Evolutionary conservation across 257 asterid species (phyloP), one percentile per base, ranked within the genome.

Genomic region (Knoxia roxburghii): DNA sequence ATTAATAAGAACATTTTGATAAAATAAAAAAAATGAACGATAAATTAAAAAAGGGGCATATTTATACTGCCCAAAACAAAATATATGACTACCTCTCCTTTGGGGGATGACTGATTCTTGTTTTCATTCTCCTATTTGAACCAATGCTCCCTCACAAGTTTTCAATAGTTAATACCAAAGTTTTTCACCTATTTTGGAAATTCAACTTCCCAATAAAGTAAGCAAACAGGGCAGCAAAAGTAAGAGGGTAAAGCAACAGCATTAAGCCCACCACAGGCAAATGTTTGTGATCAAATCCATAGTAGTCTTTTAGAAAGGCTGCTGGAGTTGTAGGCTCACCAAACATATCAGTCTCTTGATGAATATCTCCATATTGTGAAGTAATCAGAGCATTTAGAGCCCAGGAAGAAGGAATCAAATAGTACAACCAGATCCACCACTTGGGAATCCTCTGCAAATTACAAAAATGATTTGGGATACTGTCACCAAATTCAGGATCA

Each of bases 351-450:
- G 78, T 75, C 52, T 72, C 57, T n/a, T 63, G 54, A 0, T 76
- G 50, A 0, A 74, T 57, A 39, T 83, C 89, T 72, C 89, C 89
- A 41, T 55, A 83, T 57, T 83, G 89, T 14, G 89, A 81, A 63
- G 76, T 76, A 26, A 83, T 81, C 80, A 81, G 32, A n/a, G 81
- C 86, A 45, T 83, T 78, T 27, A 83, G 58, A 5, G 86, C 61
- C 89, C 89, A 83, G 1, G 89, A 81, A 37, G 89, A 71, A 3
- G 86, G 89, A 18, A 37, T 26, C 37, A 78, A 18, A 51, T 83
- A 83, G 21, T 83, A 83, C n/a, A 74, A 68, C 89, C 89, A 83
- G 13, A 81, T 17, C 89, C 89, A 83, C 89, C 89, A 83, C 55
- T 78, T 78, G 2, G 89, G 89, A 6, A 83, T 83, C 76, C 74